These are phyloP conservation scores for Globisporangium orthogonon DNA, from an alignment of 352 stramenopile genomes.

Conservation along the genomic window DNA sequence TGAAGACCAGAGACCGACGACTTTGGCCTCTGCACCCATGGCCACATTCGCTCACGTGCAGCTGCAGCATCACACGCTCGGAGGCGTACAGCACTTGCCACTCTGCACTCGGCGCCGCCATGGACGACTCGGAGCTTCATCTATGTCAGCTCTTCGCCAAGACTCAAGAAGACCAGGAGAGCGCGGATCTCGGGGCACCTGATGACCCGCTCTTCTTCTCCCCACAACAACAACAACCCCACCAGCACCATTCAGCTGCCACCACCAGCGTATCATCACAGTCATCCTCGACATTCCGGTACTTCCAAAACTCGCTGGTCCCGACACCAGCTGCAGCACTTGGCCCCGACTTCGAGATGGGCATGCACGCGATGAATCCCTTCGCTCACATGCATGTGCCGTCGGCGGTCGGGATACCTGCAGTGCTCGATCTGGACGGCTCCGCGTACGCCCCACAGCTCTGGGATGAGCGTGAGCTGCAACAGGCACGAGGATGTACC, in stretches of 20 bases:
- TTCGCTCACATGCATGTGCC: slow-evolving; percentile 3
- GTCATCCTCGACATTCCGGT: neutral
- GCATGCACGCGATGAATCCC: slow-evolving; percentile 5
- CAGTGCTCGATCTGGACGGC: slow-evolving; percentile 1
- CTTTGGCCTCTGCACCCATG: neutral
- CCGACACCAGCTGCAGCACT: neutral
- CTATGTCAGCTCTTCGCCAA: slow-evolving; percentile 9
- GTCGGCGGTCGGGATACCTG: neutral
- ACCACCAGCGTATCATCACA: neutral
- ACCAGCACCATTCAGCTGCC: neutral
- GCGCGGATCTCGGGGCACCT: no score
- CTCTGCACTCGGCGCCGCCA: neutral
- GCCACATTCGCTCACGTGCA: neutral
- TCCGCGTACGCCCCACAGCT: slow-evolving; percentile 1
- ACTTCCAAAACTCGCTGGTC: neutral
- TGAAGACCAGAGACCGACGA: neutral
- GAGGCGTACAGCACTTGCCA: neutral
- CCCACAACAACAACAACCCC: slow-evolving; percentile 1
- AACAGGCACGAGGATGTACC: neutral
- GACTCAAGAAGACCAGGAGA: neutral
- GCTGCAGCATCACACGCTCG: slow-evolving; percentile 20
- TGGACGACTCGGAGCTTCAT: slow-evolving; percentile 1
- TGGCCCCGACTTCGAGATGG: slow-evolving; percentile 2
- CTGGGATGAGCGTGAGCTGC: neutral
- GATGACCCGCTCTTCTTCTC: neutral